Evolutionary conservation across 345 rosid genomes (phyloP).

Genomic region (Angophora floribunda): DNA sequence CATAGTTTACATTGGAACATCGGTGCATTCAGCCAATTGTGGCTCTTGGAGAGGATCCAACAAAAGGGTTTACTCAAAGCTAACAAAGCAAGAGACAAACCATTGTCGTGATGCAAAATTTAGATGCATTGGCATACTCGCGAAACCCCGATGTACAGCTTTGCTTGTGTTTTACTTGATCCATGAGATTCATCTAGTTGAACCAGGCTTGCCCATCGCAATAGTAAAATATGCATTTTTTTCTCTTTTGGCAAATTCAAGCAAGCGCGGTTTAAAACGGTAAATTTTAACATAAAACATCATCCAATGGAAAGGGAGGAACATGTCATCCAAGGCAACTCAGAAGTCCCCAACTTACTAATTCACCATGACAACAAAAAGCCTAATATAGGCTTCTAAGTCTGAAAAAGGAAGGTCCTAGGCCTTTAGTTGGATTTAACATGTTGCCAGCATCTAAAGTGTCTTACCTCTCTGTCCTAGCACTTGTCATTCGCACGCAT

Average conservation of each 20-base stretch:
- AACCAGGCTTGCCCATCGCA: background rate
- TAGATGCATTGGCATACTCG: accelerated
- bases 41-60: background rate
- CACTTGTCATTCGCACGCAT: background rate
- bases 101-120: background rate
- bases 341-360: background rate
- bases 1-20: background rate
- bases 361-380: background rate
- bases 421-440: background rate
- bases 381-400: background rate
- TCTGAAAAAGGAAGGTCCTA: background rate
- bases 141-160: background rate
- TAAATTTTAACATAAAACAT: background rate
- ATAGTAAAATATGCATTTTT: background rate
- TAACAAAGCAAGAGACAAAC: background rate
- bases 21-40: background rate
- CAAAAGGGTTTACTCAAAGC: background rate
- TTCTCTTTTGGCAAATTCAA: background rate
- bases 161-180: background rate
- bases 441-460: background rate
- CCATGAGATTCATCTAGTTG: background rate
- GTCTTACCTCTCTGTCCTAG: background rate
- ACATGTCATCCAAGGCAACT: background rate
- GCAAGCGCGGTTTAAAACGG: too few relatives aligned
- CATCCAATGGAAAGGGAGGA: background rate